These are phyloP conservation scores for Stagonosporopsis vannaccii DNA, from an alignment of 2,329 filamentous ascomycete species.

Conservation along the genomic window DNA sequence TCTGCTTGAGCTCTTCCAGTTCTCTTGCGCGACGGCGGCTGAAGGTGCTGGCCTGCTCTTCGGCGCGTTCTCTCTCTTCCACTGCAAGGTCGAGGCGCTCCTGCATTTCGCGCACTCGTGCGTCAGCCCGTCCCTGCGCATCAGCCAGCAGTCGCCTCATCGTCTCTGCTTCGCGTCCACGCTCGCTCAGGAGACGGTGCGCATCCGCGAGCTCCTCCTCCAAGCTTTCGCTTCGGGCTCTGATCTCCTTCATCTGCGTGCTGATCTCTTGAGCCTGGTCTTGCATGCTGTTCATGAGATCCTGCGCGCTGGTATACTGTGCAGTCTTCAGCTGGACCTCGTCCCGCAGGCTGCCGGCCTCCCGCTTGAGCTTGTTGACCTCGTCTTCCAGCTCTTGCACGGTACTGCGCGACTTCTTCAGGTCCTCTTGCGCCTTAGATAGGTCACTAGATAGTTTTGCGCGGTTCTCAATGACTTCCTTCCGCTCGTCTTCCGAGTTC, in stretches of 20 bases:
- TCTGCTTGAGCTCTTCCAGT: conserved; percentile 82
- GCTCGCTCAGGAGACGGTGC: conserved; percentile 83
- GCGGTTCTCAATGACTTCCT: conserved; percentile 75
- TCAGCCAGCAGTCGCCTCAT: conserved; percentile 91
- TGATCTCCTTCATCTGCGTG: conserved; percentile 89
- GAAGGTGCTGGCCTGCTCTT: conserved; percentile 84
- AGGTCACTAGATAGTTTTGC: conserved; percentile 78
- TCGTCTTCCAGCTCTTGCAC: conserved; percentile 79
- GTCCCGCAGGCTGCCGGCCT: conserved; percentile 73
- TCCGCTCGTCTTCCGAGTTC: conserved; percentile 78
- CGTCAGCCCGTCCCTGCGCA: conserved; percentile 82
- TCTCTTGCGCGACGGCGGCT: conserved; percentile 81
- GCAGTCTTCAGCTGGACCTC: conserved; percentile 84
- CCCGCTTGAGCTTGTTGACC: conserved; percentile 70
- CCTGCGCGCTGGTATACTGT: conserved; percentile 85
- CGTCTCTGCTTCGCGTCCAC: conserved; percentile 89
- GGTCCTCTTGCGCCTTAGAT: conserved; percentile 74
- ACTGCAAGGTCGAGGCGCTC: conserved; percentile 86
- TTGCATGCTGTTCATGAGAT: conserved; percentile 87
- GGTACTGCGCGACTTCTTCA: conserved; percentile 62
- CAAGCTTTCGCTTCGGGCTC: conserved; percentile 80
- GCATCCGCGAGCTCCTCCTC: conserved; percentile 93
- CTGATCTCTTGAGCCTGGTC: conserved; percentile 89
- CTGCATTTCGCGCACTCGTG: conserved; percentile 85
- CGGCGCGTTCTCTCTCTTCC: conserved; percentile 91